phyloP scores from a whole-genome alignment of 345 rosid species.

The Salix arbutifolia region DNA sequence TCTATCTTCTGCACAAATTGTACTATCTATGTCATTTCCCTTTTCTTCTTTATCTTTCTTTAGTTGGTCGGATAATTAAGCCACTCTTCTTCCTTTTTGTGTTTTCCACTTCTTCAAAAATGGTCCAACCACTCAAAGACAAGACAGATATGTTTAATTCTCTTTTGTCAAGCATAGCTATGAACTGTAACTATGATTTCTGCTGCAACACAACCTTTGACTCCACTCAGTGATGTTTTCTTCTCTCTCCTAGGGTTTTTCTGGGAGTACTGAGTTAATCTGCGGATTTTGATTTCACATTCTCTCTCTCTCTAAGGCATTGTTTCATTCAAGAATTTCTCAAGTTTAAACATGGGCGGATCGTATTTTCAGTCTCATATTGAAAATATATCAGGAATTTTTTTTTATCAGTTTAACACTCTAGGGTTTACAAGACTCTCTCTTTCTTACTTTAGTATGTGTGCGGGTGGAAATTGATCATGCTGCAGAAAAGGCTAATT shows the following conservation, averaged over 20 bases:
- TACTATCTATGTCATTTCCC: neutral
- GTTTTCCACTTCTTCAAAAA: slow-evolving; percentile 7
- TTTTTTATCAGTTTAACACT: neutral
- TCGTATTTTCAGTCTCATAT: neutral
- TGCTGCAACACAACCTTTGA: neutral
- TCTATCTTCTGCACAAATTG: neutral
- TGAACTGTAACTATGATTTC: neutral
- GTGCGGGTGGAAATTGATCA: neutral
- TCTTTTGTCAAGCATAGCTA: neutral
- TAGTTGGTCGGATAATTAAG: neutral
- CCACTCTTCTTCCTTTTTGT: neutral
- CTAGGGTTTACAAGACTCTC: neutral
- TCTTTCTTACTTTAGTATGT: neutral
- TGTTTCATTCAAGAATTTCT: neutral
- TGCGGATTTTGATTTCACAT: neutral
- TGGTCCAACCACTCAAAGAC: slow-evolving; percentile 8
- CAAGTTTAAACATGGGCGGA: neutral
- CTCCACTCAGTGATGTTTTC: neutral
- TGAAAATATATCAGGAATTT: neutral
- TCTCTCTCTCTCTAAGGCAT: neutral
- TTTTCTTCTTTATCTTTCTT: neutral
- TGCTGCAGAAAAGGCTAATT: neutral
- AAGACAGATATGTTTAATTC: neutral
- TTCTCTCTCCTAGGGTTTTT: slow-evolving; percentile 11
- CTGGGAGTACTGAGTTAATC: neutral